Evolutionary conservation across 2,329 filamentous ascomycete species (phyloP).

Genomic region (Taxawa tesnikishii): DNA sequence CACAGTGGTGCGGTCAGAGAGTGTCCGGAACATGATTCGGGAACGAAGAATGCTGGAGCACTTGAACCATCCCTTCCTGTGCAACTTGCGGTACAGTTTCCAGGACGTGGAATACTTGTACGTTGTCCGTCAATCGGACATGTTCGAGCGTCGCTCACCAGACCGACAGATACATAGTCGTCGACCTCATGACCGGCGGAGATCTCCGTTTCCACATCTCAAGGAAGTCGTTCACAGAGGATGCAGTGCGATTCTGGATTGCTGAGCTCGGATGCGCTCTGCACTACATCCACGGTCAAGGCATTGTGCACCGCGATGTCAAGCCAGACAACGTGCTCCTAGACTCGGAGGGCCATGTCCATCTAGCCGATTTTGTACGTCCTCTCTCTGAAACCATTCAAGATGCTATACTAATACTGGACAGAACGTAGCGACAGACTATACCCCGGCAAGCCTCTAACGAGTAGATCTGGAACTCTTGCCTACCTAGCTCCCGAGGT

Average conservation of each 20-base stretch:
- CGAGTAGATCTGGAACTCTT: constrained; percentile 91
- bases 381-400: background rate
- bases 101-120: constrained; percentile 99
- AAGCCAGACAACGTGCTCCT: constrained; percentile 88
- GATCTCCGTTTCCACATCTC: constrained; percentile 97
- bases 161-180: constrained; percentile 65
- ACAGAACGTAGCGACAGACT: constrained; percentile 93
- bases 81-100: constrained; percentile 96
- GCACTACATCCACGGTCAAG: constrained; percentile 72
- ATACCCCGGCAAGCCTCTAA: constrained; percentile 71
- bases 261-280: constrained; percentile 85
- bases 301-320: constrained; percentile 81
- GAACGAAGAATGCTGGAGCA: constrained; percentile 97
- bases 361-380: constrained; percentile 91
- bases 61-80: constrained; percentile 94
- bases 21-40: constrained; percentile 94
- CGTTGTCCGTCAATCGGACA: constrained; percentile 28
- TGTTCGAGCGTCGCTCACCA: no score
- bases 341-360: constrained; percentile 83
- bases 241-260: constrained; percentile 95
- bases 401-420: constrained; percentile 21
- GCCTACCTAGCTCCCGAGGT: constrained; percentile 95
- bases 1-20: constrained; percentile 89
- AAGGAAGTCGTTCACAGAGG: constrained; percentile 93
- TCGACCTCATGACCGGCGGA: constrained; percentile 95